Evolutionary conservation across 495 filamentous ascomycete genomes (phyloP), one percentile per base, ranked within the genome.

Genomic region (Penicillium psychrofluorescens): DNA sequence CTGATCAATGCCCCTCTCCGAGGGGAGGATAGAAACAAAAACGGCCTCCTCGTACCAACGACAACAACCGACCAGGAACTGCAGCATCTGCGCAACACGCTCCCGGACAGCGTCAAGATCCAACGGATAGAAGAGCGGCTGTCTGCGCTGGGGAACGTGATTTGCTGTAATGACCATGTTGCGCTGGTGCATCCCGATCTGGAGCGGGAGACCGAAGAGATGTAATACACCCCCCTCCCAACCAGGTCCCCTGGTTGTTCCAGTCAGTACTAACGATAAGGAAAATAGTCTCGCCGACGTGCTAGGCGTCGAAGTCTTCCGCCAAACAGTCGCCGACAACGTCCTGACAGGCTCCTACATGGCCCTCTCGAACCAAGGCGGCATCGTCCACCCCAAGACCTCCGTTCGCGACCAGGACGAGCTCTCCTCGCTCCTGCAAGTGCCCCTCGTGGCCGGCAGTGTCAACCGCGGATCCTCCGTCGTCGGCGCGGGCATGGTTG

Each of bases 401-500:
- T 83, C 77, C 43, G 90, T 97, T 63, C 86, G 94, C 62, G 92
- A 98, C 64, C 92, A 98, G 70, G 92, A 97, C 63, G 92, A 98
- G 72, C 84, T 98, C 49, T 89, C 83, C 49, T 88, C 83, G 52
- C 71, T 98, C 58, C 77, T 98, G 50, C 92, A 97, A 68, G 90
- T 98, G 38, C 92, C 92, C 8, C 79, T 98, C 2, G 92, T 98
- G 2, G 92, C 92, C 0, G 92, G 92, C 29, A 86, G 79, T 56
- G 84, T 98, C 14, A 98, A 98, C 67, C 79, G 92, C 44, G 94
- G 92, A 30, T 86, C 80, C 48, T 79, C 87, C 35, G 90, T 97
- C n/a, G 88, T 98, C 29, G 92, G 92, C 16, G 92, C 92, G 9
- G 92, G 92, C 16, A 95, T 97, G 88, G 92, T 98, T 8, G 92